Percentiles rank a stretch among this genome's conserved stretches.
Evolutionary conservation across 192 early-diverging fungal species (phyloP).

Genomic region (Phycomyces nitens): DNA sequence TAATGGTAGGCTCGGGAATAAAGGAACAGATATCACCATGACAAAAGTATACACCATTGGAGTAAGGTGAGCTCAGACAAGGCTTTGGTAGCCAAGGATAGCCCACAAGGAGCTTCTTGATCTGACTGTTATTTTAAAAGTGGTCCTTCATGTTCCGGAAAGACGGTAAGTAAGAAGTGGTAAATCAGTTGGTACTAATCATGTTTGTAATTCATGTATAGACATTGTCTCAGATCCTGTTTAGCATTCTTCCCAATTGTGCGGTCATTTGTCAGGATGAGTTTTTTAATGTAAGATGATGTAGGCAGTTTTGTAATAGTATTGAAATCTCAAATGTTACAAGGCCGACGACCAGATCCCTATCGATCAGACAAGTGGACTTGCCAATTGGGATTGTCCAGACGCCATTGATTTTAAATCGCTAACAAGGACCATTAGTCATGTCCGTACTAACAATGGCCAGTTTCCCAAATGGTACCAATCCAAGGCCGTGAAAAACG

Average conservation of each 20-base stretch:
- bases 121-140: conserved; percentile 27
- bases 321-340: background rate
- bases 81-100: too few relatives aligned
- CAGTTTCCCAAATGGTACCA: conserved; percentile 33
- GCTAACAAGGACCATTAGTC: conserved; percentile 30
- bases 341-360: conserved; percentile 64
- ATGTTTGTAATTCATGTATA: conserved; percentile 11
- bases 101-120: too few relatives aligned
- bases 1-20: too few relatives aligned
- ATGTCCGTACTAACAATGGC: conserved; percentile 36
- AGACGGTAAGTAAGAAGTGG: conserved; percentile 45
- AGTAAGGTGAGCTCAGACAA: too few relatives aligned
- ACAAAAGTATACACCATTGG: too few relatives aligned
- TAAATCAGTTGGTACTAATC: background rate
- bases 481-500: conserved; percentile 43
- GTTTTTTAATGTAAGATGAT: conserved; percentile 53
- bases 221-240: conserved; percentile 55
- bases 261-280: conserved; percentile 71
- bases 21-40: too few relatives aligned
- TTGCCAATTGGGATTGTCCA: conserved; percentile 80
- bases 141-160: conserved; percentile 71
- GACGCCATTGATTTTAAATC: conserved; percentile 54
- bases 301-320: background rate
- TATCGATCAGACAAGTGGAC: conserved; percentile 46
- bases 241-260: conserved; percentile 54